Conservation (phyloP, 2,329 filamentous ascomycete species). For the Xylariomycetidae sp. region DNA sequence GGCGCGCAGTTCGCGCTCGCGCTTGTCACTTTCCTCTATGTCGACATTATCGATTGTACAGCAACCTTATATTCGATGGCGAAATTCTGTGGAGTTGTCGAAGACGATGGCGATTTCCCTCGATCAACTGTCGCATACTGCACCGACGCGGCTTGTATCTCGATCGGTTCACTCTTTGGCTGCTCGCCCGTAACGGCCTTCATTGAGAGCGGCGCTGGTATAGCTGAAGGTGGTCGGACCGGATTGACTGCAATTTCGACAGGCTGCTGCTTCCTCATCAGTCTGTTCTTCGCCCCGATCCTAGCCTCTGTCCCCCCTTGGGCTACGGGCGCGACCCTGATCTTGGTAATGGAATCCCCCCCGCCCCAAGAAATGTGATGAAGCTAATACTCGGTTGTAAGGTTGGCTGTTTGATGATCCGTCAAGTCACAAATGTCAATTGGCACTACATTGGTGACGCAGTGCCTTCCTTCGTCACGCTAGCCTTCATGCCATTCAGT, state of each 20-base stretch:
- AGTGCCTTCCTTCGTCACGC: conserved; percentile 68
- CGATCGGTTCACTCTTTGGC: conserved; percentile 63
- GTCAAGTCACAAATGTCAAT: conserved; percentile 68
- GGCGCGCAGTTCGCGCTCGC: conserved; percentile 62
- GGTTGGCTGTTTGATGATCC: conserved; percentile 74
- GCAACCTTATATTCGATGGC: conserved; percentile 80
- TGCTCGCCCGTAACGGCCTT: conserved; percentile 68
- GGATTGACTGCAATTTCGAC: conserved; percentile 65
- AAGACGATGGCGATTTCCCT: conserved; percentile 74
- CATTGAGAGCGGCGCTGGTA: conserved; percentile 70
- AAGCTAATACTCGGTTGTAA: conserved; percentile 21
- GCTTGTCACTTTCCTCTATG: conserved; percentile 72
- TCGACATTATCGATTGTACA: conserved; percentile 73
- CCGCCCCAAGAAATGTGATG: not conserved
- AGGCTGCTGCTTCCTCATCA: conserved; percentile 63
- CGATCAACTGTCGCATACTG: conserved; percentile 76
- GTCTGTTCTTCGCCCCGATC: conserved; percentile 70
- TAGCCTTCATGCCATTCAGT: conserved; percentile 70
- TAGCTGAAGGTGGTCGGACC: conserved; percentile 67
- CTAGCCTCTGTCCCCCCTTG: conserved; percentile 73
- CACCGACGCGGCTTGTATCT: conserved; percentile 65
- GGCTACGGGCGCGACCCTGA: conserved; percentile 68
- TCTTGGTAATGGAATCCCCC: conserved; percentile 46
- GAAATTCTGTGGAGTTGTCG: conserved; percentile 61
- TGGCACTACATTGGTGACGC: conserved; percentile 73